Base-by-base conservation (phyloP, 2,329 filamentous ascomycete species). In the Fusarium zealandicum region DNA sequence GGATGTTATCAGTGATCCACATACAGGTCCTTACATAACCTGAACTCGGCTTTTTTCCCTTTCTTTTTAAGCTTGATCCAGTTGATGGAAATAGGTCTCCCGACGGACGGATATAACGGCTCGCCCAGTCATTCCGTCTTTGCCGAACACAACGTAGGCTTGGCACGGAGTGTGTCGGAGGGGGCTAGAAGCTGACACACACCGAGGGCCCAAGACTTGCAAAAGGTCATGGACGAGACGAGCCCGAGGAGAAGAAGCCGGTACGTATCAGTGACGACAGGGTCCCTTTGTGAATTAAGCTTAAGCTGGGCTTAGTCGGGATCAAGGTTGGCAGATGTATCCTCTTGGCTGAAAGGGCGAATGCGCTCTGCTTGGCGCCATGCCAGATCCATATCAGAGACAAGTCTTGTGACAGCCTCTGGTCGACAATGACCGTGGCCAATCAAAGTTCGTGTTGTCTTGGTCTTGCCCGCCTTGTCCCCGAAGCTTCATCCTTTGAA, bases 91-190 rank as follows among this genome's bases (percentile, higher is more conserved):
- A 43, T 8, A 37, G 35, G 13, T 45, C 31, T 42, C 22, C 17
- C 31, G 37, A 35, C 44, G 30, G 40, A 50, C 50, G 55, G 51
- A 54, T 63, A 65, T 62, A 63, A 65, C 59, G 59, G 61, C 61
- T 44, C 40, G 22, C 41, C 48, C n/a, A 38, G 27, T 33, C 51
- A 64, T 64, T 63, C 64, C 64, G 57, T 42, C 54, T 65, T 66
- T 66, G 61, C 64, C 64, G 64, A 54, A 37, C 51, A 61, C 61
- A 54, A 51, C 57, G 59, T 61, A 51, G 57, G 59, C 60, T 59
- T 64, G 55, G 62, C 61, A 54, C 42, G 42, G 54, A 41, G 46
- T 47, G 46, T 47, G 43, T 54, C 45, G 49, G 41, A 31, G 31
- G 39, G 31, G 33, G n/a, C n/a, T 25, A 25, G 13, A 35, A 16